Percentiles rank a stretch among this genome's conserved stretches.
Conservation (phyloP, 345 rosid species). For the Boechera retrofracta region DNA sequence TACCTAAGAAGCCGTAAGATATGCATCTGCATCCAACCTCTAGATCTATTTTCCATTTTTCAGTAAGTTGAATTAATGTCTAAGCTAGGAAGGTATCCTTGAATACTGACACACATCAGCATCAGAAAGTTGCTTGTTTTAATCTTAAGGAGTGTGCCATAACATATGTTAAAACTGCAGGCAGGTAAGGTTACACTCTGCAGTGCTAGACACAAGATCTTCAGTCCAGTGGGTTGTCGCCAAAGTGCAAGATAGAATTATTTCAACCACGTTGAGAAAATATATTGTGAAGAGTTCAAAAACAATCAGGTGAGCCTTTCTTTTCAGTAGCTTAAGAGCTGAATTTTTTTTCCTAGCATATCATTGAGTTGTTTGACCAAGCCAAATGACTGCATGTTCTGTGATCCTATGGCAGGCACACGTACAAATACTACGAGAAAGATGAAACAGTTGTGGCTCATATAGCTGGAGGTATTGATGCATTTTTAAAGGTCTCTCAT, state of each 20-base stretch:
- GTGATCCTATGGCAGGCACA: constrained; percentile 55
- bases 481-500: constrained; percentile 59
- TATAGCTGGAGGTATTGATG: constrained; percentile 65
- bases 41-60: background rate
- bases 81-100: background rate
- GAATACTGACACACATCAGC: background rate
- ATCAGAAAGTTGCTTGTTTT: background rate
- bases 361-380: constrained; percentile 21
- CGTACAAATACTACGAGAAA: constrained; percentile 67
- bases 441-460: constrained; percentile 71
- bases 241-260: constrained; percentile 72
- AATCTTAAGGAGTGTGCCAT: background rate
- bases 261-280: constrained; percentile 65
- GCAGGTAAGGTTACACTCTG: constrained; percentile 51
- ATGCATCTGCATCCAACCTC: background rate
- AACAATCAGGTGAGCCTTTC: constrained; percentile 60
- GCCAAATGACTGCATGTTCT: constrained; percentile 23
- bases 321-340: constrained; percentile 28
- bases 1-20: constrained; percentile 7
- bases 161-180: constrained; percentile 51
- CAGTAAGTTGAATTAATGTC: background rate
- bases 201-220: constrained; percentile 53
- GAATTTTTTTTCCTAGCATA: background rate
- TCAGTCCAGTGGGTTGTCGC: constrained; percentile 70
- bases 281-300: constrained; percentile 56